Evolutionary conservation across 805 yeast genomes (phyloP).

Genomic region (Metschnikowia peoriensis): DNA sequence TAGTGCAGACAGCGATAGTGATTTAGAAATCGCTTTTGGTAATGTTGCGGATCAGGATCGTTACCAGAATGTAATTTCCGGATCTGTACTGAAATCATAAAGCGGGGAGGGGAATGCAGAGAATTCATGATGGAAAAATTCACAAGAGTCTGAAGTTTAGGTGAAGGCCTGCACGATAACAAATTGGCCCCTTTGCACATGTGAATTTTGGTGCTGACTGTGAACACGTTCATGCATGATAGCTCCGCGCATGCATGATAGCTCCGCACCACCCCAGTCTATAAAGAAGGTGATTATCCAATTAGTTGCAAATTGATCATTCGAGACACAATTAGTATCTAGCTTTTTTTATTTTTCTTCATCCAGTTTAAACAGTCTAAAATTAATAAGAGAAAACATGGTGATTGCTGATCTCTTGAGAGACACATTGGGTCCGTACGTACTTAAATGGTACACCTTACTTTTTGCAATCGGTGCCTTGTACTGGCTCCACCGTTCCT

Average conservation of each 20-base stretch:
- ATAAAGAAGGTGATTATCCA: neutral
- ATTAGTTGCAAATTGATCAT: neutral
- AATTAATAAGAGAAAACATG: neutral
- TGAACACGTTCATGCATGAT: constrained; percentile 1
- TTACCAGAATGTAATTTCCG: constrained; percentile 15
- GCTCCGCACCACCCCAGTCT: constrained; percentile 5
- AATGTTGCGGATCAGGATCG: constrained; percentile 21
- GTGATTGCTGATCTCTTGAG: neutral
- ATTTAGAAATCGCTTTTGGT: constrained; percentile 32
- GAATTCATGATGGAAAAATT: neutral
- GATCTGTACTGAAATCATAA: neutral
- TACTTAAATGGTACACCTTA: constrained; percentile 13
- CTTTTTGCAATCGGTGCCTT: constrained; percentile 10
- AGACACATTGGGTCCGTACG: constrained; percentile 4
- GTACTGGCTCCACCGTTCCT: constrained; percentile 14
- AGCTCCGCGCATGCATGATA: neutral
- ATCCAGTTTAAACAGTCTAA: neutral
- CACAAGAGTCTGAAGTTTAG: constrained; percentile 1
- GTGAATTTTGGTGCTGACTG: constrained; percentile 2
- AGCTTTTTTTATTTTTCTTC: neutral
- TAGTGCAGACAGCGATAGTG: constrained; percentile 22
- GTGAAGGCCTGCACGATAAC: neutral
- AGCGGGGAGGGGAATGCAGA: constrained; percentile 7
- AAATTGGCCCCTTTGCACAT: neutral
- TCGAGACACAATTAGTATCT: neutral